Conservation (phyloP, 2,329 filamentous ascomycete genomes). For the Botryosphaeria dothidea region DNA sequence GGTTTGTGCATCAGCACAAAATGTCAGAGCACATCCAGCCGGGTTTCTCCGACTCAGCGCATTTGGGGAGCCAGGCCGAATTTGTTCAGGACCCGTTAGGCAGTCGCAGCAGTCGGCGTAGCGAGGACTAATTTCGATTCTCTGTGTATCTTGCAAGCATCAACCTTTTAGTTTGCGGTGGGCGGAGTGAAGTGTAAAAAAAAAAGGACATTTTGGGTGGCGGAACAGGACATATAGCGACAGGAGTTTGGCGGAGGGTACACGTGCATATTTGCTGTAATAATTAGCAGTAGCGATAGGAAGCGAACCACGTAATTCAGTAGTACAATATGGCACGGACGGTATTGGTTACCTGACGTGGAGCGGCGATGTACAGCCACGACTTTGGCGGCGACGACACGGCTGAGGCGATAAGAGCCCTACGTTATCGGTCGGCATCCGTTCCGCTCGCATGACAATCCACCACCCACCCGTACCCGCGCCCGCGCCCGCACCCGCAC, state of each 20-base stretch:
- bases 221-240: constrained; percentile 9
- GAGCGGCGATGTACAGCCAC: not conserved
- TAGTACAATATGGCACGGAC: not conserved
- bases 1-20: constrained; percentile 40
- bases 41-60: constrained; percentile 31
- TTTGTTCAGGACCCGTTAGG: constrained; percentile 30
- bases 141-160: constrained; percentile 12
- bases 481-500: not conserved
- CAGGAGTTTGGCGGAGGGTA: constrained; percentile 5
- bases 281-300: constrained; percentile 6
- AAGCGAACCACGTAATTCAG: constrained; percentile 12
- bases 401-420: not conserved
- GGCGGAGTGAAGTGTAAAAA: constrained; percentile 10
- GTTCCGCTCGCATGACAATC: constrained; percentile 6
- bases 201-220: not conserved
- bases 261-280: constrained; percentile 1
- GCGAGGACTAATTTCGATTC: constrained; percentile 4
- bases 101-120: constrained; percentile 5
- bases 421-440: not conserved
- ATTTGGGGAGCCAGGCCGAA: constrained; percentile 38
- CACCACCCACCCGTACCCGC: not conserved
- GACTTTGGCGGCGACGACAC: not conserved
- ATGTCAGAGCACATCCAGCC: constrained; percentile 40
- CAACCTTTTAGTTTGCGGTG: constrained; percentile 5
- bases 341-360: not conserved